These are phyloP conservation scores for Calycina marina DNA, from an alignment of 2,329 filamentous ascomycete species.

Conservation along the genomic window DNA sequence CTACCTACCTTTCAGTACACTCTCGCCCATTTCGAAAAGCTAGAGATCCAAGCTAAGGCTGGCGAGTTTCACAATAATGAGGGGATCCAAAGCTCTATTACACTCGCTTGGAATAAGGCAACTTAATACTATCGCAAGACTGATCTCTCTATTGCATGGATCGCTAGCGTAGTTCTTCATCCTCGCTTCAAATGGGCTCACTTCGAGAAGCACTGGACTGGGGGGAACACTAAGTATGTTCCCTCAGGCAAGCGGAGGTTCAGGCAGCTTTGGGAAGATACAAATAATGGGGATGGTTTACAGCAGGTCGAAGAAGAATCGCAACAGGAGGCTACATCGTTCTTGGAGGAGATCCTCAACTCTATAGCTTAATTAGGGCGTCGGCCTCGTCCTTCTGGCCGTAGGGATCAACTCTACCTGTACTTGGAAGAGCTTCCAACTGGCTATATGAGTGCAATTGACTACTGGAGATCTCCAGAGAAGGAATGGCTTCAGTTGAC, in stretches of 20 bases:
- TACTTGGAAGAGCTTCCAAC: neutral
- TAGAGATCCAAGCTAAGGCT: neutral
- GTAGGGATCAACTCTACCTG: neutral
- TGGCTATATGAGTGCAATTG: neutral
- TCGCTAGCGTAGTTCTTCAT: constrained; percentile 1
- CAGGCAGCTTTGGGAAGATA: neutral
- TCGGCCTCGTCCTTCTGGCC: neutral
- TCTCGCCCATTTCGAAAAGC: constrained; percentile 1
- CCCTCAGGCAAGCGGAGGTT: neutral
- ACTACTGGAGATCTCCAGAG: neutral
- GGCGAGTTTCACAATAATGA: neutral
- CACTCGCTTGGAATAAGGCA: neutral
- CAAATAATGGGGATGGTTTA: neutral
- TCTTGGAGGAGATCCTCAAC: neutral
- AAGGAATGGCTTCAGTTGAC: neutral
- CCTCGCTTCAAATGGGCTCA: constrained; percentile 1
- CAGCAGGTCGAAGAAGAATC: neutral
- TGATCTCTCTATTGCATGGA: constrained; percentile 1
- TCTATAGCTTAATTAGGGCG: neutral
- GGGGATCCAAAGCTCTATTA: constrained; percentile 1
- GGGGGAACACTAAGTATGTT: neutral
- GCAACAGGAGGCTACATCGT: neutral
- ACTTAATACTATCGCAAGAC: constrained; percentile 1
- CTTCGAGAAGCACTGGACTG: constrained; percentile 1
- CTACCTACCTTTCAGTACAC: neutral